phyloP scores from a whole-genome alignment of 2,329 filamentous ascomycete genomes.

The Colletotrichum siamense region DNA sequence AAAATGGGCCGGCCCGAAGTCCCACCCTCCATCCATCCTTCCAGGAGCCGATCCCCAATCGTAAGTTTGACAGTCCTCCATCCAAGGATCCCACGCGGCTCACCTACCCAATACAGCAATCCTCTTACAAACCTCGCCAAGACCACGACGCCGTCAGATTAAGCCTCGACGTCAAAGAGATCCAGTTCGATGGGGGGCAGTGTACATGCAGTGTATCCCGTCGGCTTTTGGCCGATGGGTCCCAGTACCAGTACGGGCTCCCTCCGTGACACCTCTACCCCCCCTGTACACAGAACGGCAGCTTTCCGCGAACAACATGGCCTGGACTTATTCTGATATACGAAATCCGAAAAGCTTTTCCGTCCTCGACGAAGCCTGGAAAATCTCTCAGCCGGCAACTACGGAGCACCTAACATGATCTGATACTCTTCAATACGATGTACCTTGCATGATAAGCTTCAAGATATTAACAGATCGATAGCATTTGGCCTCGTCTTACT shows the following conservation, averaged over 20 bases:
- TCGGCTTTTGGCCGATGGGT: background rate
- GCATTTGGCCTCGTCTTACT: no score
- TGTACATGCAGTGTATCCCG: background rate
- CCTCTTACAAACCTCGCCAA: background rate
- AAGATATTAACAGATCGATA: no score
- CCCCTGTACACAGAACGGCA: background rate
- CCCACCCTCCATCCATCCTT: background rate
- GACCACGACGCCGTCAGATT: background rate
- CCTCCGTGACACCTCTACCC: rapidly evolving
- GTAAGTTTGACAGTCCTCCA: background rate
- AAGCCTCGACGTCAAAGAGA: background rate
- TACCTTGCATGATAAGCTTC: no score
- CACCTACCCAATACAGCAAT: background rate
- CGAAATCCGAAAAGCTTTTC: background rate
- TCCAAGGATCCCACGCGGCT: background rate
- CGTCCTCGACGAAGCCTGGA: background rate
- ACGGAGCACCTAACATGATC: no score
- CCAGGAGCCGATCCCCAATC: background rate
- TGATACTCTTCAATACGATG: no score
- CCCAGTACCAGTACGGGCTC: background rate
- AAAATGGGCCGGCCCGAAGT: background rate
- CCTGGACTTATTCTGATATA: background rate
- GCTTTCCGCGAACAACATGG: background rate
- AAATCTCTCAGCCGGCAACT: background rate
- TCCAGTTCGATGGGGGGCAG: background rate